Evolutionary conservation across 257 asterid species (phyloP).

Genomic region (Nemophila menziesii): DNA sequence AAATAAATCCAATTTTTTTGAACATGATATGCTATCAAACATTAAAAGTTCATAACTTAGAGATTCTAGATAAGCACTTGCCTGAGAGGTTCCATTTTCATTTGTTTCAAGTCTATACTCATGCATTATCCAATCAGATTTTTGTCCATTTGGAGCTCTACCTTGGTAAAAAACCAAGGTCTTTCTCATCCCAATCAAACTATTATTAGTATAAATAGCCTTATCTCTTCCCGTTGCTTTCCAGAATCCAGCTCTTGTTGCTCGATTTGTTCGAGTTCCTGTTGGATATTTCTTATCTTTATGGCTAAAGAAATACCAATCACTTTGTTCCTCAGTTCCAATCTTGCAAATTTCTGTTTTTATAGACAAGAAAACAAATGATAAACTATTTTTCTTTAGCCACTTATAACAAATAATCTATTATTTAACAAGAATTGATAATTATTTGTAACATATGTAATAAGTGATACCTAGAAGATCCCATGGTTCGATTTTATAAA

Average conservation of each 20-base stretch:
- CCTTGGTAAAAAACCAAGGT: slow-evolving; percentile 63
- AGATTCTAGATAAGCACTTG: slow-evolving; percentile 16
- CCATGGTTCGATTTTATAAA: slow-evolving; percentile 73
- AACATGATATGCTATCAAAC: too few relatives aligned
- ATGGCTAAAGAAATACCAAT: slow-evolving; percentile 71
- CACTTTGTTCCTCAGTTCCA: slow-evolving; percentile 51
- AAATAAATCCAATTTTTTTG: too few relatives aligned
- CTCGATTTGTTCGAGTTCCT: slow-evolving; percentile 70
- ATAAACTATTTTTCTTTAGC: background rate
- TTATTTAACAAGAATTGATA: background rate
- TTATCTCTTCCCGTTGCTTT: slow-evolving; percentile 83
- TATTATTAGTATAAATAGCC: slow-evolving; percentile 42
- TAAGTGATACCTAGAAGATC: slow-evolving; percentile 54
- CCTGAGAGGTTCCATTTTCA: slow-evolving; percentile 53
- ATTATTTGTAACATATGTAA: background rate
- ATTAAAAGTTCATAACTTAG: too few relatives aligned
- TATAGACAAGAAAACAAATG: background rate
- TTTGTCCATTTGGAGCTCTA: slow-evolving; percentile 63
- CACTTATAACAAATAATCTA: background rate
- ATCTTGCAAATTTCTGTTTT: slow-evolving; percentile 45
- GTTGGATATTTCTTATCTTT: slow-evolving; percentile 82
- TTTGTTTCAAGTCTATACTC: slow-evolving; percentile 58
- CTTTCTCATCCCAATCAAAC: slow-evolving; percentile 58
- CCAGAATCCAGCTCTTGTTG: slow-evolving; percentile 81
- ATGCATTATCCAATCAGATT: slow-evolving; percentile 68